Evolutionary conservation across 441 rosid species (phyloP).

Genomic region (Flueggea neowawraea): DNA sequence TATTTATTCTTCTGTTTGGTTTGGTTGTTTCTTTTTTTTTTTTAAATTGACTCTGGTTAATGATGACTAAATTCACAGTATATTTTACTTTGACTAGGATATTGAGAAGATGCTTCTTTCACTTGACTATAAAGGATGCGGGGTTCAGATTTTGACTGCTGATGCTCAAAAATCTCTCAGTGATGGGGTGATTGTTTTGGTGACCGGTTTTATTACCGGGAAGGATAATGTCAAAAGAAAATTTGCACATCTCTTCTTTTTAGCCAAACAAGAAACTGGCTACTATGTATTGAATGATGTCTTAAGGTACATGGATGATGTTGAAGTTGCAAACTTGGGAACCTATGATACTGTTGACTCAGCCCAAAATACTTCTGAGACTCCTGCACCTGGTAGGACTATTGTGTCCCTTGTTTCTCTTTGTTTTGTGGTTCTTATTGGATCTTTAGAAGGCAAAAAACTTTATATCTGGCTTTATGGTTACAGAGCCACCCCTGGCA

Average conservation of each 20-base stretch:
- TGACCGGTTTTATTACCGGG: conserved; percentile 81
- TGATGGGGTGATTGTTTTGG: conserved; percentile 82
- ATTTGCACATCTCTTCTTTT: conserved; percentile 80
- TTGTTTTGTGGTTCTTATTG: neutral
- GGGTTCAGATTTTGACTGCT: conserved; percentile 78
- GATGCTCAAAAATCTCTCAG: conserved; percentile 86
- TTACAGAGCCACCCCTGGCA: conserved; percentile 43
- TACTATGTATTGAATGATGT: conserved; percentile 88
- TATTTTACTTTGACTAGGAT: conserved; percentile 39
- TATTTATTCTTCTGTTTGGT: no score
- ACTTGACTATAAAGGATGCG: conserved; percentile 59
- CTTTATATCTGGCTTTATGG: conserved; percentile 9
- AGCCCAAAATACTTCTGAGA: conserved; percentile 22
- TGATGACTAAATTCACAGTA: no score
- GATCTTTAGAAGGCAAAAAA: no score
- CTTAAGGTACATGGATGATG: conserved; percentile 65
- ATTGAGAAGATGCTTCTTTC: conserved; percentile 78
- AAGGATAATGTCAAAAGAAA: conserved; percentile 63
- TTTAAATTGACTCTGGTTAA: no score
- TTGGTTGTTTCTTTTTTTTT: no score
- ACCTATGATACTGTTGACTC: conserved; percentile 31
- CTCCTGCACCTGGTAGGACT: conserved; percentile 49
- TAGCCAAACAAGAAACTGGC: conserved; percentile 72
- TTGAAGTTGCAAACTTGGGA: conserved; percentile 25
- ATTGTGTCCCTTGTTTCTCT: conserved; percentile 19